Evolutionary conservation across 495 filamentous ascomycete species (phyloP).

Genomic region (Parmelia sp.): DNA sequence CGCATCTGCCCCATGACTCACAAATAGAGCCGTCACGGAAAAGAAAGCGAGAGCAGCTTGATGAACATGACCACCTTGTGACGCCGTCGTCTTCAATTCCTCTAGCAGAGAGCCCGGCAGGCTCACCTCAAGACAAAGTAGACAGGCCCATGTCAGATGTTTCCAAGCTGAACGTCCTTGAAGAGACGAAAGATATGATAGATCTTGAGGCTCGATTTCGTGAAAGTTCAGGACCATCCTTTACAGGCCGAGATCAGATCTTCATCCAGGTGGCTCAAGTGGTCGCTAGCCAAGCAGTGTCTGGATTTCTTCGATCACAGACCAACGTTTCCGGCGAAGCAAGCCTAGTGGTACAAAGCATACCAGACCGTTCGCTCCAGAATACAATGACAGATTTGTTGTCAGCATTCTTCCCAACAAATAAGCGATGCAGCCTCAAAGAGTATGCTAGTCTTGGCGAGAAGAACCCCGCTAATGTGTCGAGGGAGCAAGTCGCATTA

Average conservation of each 20-base stretch:
- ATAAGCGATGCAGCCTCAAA: constrained; percentile 10
- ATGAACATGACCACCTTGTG: background rate
- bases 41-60: constrained; percentile 7
- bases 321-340: background rate
- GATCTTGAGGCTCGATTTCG: background rate
- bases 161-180: background rate
- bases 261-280: constrained; percentile 22
- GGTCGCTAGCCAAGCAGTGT: constrained; percentile 18
- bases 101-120: background rate
- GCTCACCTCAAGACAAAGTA: background rate
- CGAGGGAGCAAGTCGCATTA: background rate
- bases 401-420: background rate
- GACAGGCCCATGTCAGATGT: too few relatives aligned
- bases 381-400: background rate
- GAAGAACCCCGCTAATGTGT: background rate
- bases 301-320: background rate
- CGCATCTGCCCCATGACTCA: background rate
- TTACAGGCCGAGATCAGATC: constrained; percentile 11
- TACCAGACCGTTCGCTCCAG: constrained; percentile 1
- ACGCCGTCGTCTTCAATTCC: background rate
- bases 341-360: background rate
- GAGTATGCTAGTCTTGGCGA: constrained; percentile 4
- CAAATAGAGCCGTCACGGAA: constrained; percentile 2
- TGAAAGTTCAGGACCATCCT: background rate
- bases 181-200: background rate